Percentiles rank a stretch among this genome's conserved stretches.
These are phyloP conservation scores for Leccinellum rugosiceps DNA, from an alignment of 768 basidiomycete genomes.

Conservation along the genomic window DNA sequence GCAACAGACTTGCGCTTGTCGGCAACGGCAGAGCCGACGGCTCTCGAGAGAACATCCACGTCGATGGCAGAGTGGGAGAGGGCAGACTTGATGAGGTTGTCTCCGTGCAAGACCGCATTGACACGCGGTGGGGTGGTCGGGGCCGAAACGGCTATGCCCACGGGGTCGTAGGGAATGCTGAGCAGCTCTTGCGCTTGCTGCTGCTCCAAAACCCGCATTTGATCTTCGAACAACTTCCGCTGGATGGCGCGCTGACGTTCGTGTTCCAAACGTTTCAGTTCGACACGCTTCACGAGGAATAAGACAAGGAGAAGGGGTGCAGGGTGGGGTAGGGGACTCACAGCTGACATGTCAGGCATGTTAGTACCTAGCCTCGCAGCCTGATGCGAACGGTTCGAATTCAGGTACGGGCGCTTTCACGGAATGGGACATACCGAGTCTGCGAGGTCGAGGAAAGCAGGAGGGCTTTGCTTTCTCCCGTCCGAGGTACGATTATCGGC, in stretches of 20 bases:
- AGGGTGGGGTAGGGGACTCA: constrained; percentile 39
- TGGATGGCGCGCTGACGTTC: constrained; percentile 86
- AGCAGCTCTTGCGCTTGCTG: constrained; percentile 87
- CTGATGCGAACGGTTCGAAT: constrained; percentile 35
- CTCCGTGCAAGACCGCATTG: constrained; percentile 65
- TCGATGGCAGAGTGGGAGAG: constrained; percentile 55
- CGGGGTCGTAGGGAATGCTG: constrained; percentile 64
- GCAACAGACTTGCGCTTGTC: constrained; percentile 88
- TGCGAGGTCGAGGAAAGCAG: constrained; percentile 90
- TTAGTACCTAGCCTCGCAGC: constrained; percentile 82
- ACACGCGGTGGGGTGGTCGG: constrained; percentile 86
- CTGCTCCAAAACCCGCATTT: constrained; percentile 91
- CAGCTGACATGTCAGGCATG: constrained; percentile 83
- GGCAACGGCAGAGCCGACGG: constrained; percentile 59
- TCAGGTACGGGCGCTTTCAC: constrained; percentile 7
- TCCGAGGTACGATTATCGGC: constrained; percentile 69
- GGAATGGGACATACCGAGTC: constrained; percentile 68
- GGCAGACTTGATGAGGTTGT: constrained; percentile 40
- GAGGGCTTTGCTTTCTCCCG: constrained; percentile 81
- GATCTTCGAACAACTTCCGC: constrained; percentile 91
- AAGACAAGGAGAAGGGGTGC: constrained; percentile 1
- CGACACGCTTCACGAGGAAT: constrained; percentile 60
- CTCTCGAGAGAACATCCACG: constrained; percentile 61
- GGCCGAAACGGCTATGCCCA: constrained; percentile 75
- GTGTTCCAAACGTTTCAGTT: constrained; percentile 81